Evolutionary conservation across 805 yeast genomes (phyloP), one percentile per base, ranked within the genome.

Genomic region (Wickerhamomyces hampshirensis): DNA sequence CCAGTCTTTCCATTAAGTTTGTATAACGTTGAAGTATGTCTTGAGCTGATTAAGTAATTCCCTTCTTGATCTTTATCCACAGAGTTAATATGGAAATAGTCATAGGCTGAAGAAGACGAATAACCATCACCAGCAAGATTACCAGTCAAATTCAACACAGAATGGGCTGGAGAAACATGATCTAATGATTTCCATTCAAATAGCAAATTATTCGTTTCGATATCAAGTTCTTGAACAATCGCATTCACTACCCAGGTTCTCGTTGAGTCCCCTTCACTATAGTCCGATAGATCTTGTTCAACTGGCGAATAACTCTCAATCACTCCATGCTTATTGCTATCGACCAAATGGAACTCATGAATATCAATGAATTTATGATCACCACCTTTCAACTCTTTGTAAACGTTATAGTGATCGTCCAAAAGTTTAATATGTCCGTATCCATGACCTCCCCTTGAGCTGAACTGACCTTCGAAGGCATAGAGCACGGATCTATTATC

Each of bases 51-150:
- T 15, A 61, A 30, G 42, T 62, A 62, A 38, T 60, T 58, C 10
- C 66, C 62, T 29, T 55, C 36, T 13, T 42, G 53, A 41, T 61
- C 63, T 38, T 62, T 63, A 37, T 62, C 67, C 24, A 62, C 62
- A 2, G 67, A 62, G 35, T 63, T 63, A 38, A 62, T 58, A 41
- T 63, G 67, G 53, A 62, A 62, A 35, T 58, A 62, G 42, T 62
- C 67, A 65, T 66, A 63, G 8, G 68, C 66, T 27, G 55, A 55
- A 33, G 34, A 18, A 2, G 42, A 34, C 12, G 34, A 19, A 14
- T 35, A 50, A 3, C 65, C 66, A n/a, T 50, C 41, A 13, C 66
- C 66, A 9, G 62, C 63, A n/a, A 47, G 51, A 4, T 59, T 63
- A 17, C 52, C 46, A n/a, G 48, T 50, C 13, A 60, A 32, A 3